Evolutionary conservation across 1,139 yeast genomes (phyloP).

Genomic region (Suhomyces wounanorum): DNA sequence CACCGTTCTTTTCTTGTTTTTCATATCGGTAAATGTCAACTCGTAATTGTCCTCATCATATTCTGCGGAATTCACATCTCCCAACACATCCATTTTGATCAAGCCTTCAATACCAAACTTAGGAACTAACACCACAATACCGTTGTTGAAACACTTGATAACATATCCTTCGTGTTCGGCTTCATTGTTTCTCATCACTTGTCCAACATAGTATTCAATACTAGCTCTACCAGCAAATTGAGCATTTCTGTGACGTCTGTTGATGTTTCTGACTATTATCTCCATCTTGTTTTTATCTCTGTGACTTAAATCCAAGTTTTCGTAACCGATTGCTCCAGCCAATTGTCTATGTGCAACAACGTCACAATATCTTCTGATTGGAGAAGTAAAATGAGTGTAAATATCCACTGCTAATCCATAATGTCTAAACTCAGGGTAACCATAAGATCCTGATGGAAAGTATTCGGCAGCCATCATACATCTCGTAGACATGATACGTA

Average conservation of each 20-base stretch:
- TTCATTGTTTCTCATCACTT: conserved; percentile 84
- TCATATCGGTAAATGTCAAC: conserved; percentile 53
- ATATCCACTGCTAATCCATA: conserved; percentile 97
- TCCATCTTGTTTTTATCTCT: conserved; percentile 93
- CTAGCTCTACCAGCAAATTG: conserved; percentile 99
- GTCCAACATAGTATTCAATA: conserved; percentile 96
- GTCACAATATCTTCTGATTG: conserved; percentile 97
- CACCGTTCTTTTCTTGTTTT: conserved; percentile 50
- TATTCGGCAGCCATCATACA: conserved; percentile 99
- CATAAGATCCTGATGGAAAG: conserved; percentile 89
- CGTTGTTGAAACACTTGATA: conserved; percentile 90
- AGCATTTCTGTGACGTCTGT: conserved; percentile 94
- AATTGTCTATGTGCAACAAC: conserved; percentile 95
- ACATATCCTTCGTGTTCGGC: conserved; percentile 84
- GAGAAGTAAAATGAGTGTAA: conserved; percentile 97
- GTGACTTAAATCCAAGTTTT: conserved; percentile 75
- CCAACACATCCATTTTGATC: conserved; percentile 76
- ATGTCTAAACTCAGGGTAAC: conserved; percentile 93
- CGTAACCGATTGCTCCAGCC: conserved; percentile 96
- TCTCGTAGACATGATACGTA: conserved; percentile 96
- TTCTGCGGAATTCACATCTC: conserved; percentile 62
- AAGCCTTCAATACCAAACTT: conserved; percentile 95
- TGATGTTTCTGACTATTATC: conserved; percentile 82
- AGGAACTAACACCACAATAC: conserved; percentile 94
- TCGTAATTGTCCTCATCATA: conserved; percentile 81